phyloP scores from a whole-genome alignment of 1,284 basidiomycete genomes.

The Porphyrellus sp. region DNA sequence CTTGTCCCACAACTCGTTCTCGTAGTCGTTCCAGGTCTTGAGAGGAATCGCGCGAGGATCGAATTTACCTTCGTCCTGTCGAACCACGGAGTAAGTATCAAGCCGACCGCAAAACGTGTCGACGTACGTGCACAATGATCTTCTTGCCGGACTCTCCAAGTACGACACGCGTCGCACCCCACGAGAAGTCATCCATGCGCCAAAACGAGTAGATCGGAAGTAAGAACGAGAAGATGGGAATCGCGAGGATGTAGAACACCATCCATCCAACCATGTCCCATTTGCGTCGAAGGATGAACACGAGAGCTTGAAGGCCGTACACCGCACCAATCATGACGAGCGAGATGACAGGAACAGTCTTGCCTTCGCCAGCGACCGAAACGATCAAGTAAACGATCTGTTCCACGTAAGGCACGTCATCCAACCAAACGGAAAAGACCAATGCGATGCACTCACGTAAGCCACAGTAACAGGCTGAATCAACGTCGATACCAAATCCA shows the following conservation, averaged over 20 bases:
- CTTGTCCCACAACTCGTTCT: conserved; percentile 97
- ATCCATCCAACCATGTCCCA: conserved; percentile 99
- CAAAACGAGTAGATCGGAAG: conserved; percentile 97
- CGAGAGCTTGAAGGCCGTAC: conserved; percentile 86
- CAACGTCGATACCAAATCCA: conserved; percentile 86
- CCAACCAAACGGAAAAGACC: background rate
- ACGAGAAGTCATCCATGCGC: conserved; percentile 99
- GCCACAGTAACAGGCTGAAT: conserved; percentile 91
- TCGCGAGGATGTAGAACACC: conserved; percentile 92
- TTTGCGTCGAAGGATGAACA: conserved; percentile 84
- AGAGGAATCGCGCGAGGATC: conserved; percentile 89
- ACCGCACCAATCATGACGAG: conserved; percentile 91
- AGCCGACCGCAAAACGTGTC: background rate
- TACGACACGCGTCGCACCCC: conserved; percentile 94
- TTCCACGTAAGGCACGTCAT: conserved; percentile 11
- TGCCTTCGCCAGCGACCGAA: conserved; percentile 60
- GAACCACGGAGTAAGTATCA: conserved; percentile 13
- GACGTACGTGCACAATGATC: conserved; percentile 85
- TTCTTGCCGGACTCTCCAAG: conserved; percentile 95
- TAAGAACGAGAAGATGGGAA: conserved; percentile 89
- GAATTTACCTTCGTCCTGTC: conserved; percentile 93
- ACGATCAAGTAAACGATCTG: conserved; percentile 88
- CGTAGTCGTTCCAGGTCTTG: conserved; percentile 96
- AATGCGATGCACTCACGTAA: conserved; percentile 62
- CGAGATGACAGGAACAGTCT: conserved; percentile 72